These are phyloP conservation scores for Pythium chondricola DNA, from an alignment of 352 stramenopile species.

Conservation along the genomic window DNA sequence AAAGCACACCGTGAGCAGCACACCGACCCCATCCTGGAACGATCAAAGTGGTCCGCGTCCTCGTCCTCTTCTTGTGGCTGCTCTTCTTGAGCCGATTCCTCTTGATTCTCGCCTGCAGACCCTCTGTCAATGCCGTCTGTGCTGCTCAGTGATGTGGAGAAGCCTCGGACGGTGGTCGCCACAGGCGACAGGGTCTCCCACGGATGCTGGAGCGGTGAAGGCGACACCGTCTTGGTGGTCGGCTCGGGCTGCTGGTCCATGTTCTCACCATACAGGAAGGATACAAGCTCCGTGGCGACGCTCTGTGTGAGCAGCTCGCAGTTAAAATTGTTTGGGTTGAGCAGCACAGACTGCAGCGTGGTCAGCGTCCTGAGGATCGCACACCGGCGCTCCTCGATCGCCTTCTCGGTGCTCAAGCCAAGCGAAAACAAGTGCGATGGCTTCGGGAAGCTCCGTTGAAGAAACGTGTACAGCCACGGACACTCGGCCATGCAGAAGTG, in stretches of 20 bases:
- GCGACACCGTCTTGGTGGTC: background rate
- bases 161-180: background rate
- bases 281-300: slow-evolving; percentile 26
- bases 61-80: background rate
- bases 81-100: background rate
- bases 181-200: slow-evolving; percentile 12
- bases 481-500: slow-evolving; percentile 59
- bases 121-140: background rate
- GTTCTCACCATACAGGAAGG: slow-evolving; percentile 33
- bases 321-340: slow-evolving; percentile 26
- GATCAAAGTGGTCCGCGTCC: background rate
- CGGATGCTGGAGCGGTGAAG: slow-evolving; percentile 4
- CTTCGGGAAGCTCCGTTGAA: slow-evolving; percentile 59
- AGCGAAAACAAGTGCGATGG: slow-evolving; percentile 14
- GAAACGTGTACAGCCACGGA: slow-evolving; percentile 55
- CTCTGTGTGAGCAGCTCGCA: slow-evolving; percentile 24
- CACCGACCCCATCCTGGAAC: too few relatives aligned
- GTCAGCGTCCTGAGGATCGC: slow-evolving; percentile 21
- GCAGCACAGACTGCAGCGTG: slow-evolving; percentile 34
- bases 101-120: background rate
- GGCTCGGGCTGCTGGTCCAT: background rate
- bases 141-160: slow-evolving; percentile 1
- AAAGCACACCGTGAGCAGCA: slow-evolving; percentile 12
- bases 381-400: slow-evolving; percentile 11
- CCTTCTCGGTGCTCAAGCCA: slow-evolving; percentile 16